Conservation (phyloP, 1,284 basidiomycete genomes). For the Leccinum solheimii region DNA sequence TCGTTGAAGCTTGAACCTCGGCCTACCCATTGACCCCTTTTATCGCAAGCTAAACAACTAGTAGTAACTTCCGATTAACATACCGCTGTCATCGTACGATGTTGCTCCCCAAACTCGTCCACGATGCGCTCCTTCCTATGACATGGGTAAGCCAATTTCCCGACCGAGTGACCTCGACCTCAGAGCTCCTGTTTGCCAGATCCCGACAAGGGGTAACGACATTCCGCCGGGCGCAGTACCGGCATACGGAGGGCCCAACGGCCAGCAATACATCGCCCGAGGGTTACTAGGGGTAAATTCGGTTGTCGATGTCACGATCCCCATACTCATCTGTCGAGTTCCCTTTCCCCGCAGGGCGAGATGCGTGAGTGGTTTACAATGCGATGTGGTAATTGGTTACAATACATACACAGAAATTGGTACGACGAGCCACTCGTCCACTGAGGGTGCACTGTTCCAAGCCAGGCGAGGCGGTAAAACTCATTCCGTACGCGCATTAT, state of each 20-base stretch:
- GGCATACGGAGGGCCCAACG: conserved; percentile 4
- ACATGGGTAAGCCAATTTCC: conserved; percentile 19
- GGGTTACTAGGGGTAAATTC: conserved; percentile 15
- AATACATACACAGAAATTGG: conserved; percentile 18
- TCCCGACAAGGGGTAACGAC: conserved; percentile 21
- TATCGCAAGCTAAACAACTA: neutral
- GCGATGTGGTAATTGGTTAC: neutral
- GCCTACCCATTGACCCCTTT: neutral
- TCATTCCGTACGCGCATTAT: conserved; percentile 15
- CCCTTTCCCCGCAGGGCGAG: conserved; percentile 17
- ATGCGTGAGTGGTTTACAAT: conserved; percentile 17
- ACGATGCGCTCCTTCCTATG: conserved; percentile 13
- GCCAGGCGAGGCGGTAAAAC: conserved; percentile 11
- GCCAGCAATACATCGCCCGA: conserved; percentile 23
- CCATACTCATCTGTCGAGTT: conserved; percentile 9
- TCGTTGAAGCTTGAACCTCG: neutral
- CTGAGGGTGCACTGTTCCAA: conserved; percentile 18
- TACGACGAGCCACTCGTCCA: conserved; percentile 16
- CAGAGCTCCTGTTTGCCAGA: conserved; percentile 7
- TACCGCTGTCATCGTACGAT: conserved; percentile 3
- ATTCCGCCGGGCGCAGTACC: conserved; percentile 28
- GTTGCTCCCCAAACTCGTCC: conserved; percentile 1
- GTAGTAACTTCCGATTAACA: neutral
- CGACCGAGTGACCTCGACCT: neutral
- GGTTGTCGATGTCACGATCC: neutral